Conservation (phyloP, 768 basidiomycete genomes). For the Butyriboletus loyo region DNA sequence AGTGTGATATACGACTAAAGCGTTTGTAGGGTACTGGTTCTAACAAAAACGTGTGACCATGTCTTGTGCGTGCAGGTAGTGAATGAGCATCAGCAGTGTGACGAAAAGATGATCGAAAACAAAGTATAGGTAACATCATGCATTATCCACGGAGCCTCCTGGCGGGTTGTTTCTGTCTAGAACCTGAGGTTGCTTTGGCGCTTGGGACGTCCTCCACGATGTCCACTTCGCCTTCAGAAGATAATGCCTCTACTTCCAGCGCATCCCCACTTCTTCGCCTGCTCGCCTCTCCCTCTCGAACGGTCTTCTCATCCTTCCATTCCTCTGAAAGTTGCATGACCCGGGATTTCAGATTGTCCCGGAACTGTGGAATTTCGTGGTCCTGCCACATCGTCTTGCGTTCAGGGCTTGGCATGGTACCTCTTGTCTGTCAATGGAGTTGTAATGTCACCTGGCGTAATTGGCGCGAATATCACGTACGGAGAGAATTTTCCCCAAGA, state of each 20-base stretch:
- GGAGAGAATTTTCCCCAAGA: conserved; percentile 47
- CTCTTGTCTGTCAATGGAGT: conserved; percentile 26
- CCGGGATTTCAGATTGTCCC: conserved; percentile 41
- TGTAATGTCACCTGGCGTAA: background rate
- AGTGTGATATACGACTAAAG: conserved; percentile 11
- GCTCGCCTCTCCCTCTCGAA: conserved; percentile 33
- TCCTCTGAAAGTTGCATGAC: conserved; percentile 49
- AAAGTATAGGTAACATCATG: background rate
- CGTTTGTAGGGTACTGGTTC: conserved; percentile 20
- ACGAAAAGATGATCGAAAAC: conserved; percentile 4
- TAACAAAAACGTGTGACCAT: background rate
- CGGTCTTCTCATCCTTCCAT: conserved; percentile 48
- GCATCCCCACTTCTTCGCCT: conserved; percentile 25
- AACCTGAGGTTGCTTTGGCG: conserved; percentile 7
- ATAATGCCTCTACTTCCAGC: conserved; percentile 16
- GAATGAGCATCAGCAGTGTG: conserved; percentile 2
- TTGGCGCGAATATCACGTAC: conserved; percentile 7
- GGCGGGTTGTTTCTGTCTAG: conserved; percentile 15
- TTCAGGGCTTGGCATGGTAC: conserved; percentile 33
- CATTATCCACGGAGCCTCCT: conserved; percentile 29
- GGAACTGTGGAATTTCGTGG: conserved; percentile 42
- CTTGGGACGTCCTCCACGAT: conserved; percentile 33
- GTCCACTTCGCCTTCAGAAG: conserved; percentile 41
- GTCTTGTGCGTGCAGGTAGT: background rate
- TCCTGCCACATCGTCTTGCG: conserved; percentile 54